phyloP scores from a whole-genome alignment of 345 rosid genomes.

The Salix arbutifolia region DNA sequence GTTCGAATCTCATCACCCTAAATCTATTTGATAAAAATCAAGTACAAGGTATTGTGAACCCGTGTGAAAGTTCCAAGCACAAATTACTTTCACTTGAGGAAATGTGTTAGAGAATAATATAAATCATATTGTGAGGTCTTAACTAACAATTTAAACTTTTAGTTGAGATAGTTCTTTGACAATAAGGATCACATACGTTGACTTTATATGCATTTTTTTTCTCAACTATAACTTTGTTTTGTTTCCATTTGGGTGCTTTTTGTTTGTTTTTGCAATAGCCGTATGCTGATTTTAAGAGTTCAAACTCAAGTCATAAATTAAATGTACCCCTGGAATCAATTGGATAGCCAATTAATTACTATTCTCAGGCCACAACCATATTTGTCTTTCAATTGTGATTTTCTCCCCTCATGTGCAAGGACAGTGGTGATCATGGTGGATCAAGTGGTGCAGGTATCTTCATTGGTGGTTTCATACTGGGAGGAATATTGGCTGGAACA shows the following conservation, averaged over 20 bases:
- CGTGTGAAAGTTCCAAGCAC: too few relatives aligned
- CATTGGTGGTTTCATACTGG: slow-evolving; percentile 45
- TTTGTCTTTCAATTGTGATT: not conserved
- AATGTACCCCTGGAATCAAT: not conserved
- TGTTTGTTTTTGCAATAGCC: not conserved
- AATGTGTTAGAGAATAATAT: too few relatives aligned
- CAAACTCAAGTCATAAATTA: not conserved
- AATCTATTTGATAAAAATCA: too few relatives aligned
- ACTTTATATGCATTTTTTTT: not conserved
- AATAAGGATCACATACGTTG: not conserved
- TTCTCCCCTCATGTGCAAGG: not conserved
- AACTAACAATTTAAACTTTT: too few relatives aligned
- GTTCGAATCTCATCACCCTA: too few relatives aligned
- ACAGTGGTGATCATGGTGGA: slow-evolving; percentile 31
- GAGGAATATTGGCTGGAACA: slow-evolving; percentile 44
- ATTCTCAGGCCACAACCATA: not conserved
- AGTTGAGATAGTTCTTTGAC: too few relatives aligned
- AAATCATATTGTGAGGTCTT: too few relatives aligned
- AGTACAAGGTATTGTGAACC: too few relatives aligned
- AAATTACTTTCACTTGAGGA: too few relatives aligned
- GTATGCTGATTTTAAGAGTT: not conserved
- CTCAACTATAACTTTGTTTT: not conserved
- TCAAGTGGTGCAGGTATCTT: slow-evolving; percentile 34
- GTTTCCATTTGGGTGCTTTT: not conserved
- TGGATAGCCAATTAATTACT: not conserved